Evolutionary conservation across 192 early-diverging fungal species (phyloP).

Genomic region (Podila verticillata): DNA sequence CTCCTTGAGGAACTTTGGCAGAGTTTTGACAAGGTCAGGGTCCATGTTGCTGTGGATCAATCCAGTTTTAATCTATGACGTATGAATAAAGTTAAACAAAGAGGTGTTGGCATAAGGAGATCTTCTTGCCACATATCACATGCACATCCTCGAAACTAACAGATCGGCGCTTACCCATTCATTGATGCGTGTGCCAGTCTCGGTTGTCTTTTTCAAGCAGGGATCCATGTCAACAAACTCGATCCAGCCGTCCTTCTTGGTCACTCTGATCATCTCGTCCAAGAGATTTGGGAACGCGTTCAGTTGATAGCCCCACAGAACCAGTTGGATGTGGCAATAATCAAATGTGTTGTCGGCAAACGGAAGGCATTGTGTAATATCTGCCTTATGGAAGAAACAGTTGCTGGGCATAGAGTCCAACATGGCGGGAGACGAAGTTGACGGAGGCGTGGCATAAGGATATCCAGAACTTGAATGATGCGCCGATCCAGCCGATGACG

Average conservation of each 20-base stretch:
- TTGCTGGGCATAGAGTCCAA: constrained; percentile 51
- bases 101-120: too few species aligned
- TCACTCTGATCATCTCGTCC: constrained; percentile 46
- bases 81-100: too few species aligned
- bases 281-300: constrained; percentile 40
- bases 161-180: constrained; percentile 40
- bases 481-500: neutral
- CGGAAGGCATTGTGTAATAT: constrained; percentile 49
- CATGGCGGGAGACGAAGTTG: neutral
- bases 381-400: constrained; percentile 53
- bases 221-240: constrained; percentile 52
- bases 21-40: constrained; percentile 34
- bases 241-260: constrained; percentile 47
- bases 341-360: constrained; percentile 61
- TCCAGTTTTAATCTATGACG: constrained; percentile 47
- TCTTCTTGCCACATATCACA: too few species aligned
- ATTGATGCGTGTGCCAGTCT: constrained; percentile 32
- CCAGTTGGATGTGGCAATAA: constrained; percentile 47
- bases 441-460: neutral
- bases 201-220: constrained; percentile 33
- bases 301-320: constrained; percentile 40
- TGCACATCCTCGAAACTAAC: neutral
- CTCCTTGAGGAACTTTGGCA: constrained; percentile 36
- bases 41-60: constrained; percentile 49
- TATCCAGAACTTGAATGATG: neutral